phyloP scores from a whole-genome alignment of 2,329 filamentous ascomycete genomes.

The Pseudopyricularia cyperi region DNA sequence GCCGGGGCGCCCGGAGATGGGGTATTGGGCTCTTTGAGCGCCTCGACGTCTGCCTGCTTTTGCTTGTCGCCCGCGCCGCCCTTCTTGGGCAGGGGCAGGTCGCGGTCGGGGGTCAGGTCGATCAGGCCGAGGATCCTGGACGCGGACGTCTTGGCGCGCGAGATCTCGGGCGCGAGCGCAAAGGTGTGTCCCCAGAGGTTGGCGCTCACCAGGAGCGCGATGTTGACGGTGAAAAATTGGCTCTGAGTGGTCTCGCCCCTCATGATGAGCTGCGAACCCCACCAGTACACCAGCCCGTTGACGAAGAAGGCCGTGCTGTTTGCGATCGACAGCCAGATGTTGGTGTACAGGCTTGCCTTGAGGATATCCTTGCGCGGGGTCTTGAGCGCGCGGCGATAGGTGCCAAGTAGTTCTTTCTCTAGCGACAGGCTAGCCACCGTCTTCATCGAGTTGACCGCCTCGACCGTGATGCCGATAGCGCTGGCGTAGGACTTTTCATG shows the following conservation, averaged over 20 bases:
- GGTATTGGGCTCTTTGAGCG: conserved; percentile 11
- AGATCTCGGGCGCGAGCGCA: conserved; percentile 61
- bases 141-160: conserved; percentile 49
- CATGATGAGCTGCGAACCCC: conserved; percentile 59
- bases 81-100: neutral
- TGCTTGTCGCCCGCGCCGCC: conserved; percentile 2
- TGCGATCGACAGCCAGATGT: conserved; percentile 47
- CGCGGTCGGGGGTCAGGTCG: neutral
- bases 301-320: conserved; percentile 52
- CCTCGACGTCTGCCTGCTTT: conserved; percentile 24
- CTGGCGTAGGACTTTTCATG: conserved; percentile 52
- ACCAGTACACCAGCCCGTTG: conserved; percentile 70
- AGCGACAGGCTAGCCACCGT: conserved; percentile 45
- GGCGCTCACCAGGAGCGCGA: conserved; percentile 59
- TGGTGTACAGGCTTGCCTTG: conserved; percentile 34
- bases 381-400: conserved; percentile 38
- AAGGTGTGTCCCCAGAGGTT: conserved; percentile 66
- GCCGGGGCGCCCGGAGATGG: neutral
- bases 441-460: conserved; percentile 53
- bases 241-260: conserved; percentile 49
- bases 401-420: conserved; percentile 34
- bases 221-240: conserved; percentile 64
- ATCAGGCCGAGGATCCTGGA: conserved; percentile 28
- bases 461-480: conserved; percentile 51
- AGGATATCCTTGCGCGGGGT: conserved; percentile 41